These are phyloP conservation scores for Colletotrichum aenigma DNA, from an alignment of 2,329 filamentous ascomycete genomes.

Conservation along the genomic window DNA sequence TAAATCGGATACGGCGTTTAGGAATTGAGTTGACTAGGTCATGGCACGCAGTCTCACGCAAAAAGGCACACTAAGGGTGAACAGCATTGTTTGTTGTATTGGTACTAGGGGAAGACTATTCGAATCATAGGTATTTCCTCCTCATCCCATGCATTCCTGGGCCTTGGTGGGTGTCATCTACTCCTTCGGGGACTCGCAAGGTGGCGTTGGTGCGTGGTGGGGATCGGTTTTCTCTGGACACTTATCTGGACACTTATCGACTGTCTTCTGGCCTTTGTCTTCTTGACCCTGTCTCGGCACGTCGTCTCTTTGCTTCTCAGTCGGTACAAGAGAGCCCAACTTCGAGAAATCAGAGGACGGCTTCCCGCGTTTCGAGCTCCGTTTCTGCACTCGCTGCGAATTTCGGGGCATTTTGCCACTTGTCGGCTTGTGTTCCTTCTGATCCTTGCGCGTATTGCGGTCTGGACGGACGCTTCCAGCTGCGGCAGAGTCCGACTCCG, in stretches of 20 bases:
- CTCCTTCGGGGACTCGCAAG: not conserved
- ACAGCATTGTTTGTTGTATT: not conserved
- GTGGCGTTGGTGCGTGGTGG: not conserved
- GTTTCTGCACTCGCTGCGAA: not conserved
- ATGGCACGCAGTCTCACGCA: not conserved
- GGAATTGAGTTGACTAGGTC: not conserved
- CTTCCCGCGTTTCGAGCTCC: not conserved
- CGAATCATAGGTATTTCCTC: not conserved
- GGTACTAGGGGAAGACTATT: not conserved
- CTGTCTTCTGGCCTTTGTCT: constrained; percentile 26
- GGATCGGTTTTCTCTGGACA: not conserved
- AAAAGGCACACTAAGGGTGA: not conserved
- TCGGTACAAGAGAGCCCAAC: not conserved
- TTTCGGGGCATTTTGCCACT: not conserved
- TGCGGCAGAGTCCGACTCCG: not conserved
- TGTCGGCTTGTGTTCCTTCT: not conserved
- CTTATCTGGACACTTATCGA: constrained; percentile 8
- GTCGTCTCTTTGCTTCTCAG: constrained; percentile 25
- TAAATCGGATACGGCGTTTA: not conserved
- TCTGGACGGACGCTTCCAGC: not conserved
- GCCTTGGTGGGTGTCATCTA: not conserved
- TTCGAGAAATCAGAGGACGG: not conserved
- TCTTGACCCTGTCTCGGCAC: not conserved
- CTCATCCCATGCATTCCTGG: not conserved
- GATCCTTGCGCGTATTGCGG: not conserved